Evolutionary conservation across 768 basidiomycete genomes (phyloP).

Genomic region (Phylloporus rhodoxanthus): DNA sequence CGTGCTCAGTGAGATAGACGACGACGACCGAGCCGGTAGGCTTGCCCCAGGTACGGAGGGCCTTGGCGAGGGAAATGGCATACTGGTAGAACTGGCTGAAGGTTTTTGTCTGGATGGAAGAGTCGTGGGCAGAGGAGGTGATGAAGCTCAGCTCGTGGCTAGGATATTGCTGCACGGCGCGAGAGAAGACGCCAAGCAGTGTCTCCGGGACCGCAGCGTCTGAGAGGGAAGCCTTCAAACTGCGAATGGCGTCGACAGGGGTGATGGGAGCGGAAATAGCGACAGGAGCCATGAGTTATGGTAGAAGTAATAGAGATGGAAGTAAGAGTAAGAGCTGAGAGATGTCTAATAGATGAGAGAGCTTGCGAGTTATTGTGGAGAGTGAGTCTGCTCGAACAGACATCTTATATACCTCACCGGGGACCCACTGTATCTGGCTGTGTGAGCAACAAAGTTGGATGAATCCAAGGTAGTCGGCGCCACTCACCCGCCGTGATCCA

Average conservation of each 20-base stretch:
- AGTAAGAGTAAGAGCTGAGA: not conserved
- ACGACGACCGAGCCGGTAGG: conserved; percentile 24
- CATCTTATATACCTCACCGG: conserved; percentile 1
- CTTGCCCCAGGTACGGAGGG: conserved; percentile 12
- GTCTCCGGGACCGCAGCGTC: not conserved
- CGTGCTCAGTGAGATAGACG: conserved; percentile 29
- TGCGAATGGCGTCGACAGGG: not conserved
- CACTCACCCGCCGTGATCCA: not conserved
- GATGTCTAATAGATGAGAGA: not conserved
- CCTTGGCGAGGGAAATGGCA: not conserved
- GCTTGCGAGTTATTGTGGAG: not conserved
- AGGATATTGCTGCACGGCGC: conserved; percentile 18
- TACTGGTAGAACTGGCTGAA: conserved; percentile 17
- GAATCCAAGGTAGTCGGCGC: not conserved
- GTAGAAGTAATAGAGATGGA: not conserved
- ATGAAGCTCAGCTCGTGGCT: conserved; percentile 21
- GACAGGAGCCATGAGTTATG: not conserved
- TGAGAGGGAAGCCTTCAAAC: not conserved
- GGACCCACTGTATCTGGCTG: not conserved
- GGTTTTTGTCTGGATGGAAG: conserved; percentile 15
- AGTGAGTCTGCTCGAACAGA: not conserved
- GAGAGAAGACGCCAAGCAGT: conserved; percentile 18
- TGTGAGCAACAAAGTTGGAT: not conserved
- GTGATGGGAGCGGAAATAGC: not conserved
- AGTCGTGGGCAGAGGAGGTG: conserved; percentile 23